These are phyloP conservation scores for Diaporthe humulicola DNA, from an alignment of 2,329 filamentous ascomycete species.

Conservation along the genomic window DNA sequence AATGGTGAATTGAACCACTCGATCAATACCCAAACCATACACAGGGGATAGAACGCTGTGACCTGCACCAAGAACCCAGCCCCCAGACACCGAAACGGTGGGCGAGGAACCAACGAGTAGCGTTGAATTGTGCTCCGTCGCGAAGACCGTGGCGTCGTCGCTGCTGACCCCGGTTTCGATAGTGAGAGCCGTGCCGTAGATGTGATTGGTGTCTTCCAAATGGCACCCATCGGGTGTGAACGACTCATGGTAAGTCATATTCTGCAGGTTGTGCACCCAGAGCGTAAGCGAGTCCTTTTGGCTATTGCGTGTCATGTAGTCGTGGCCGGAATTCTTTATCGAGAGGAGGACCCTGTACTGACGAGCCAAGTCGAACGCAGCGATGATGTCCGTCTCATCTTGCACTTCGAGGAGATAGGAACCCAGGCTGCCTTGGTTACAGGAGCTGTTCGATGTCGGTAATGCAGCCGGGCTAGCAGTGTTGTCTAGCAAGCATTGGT, in stretches of 20 bases:
- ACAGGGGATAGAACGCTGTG: conserved; percentile 12
- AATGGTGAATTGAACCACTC: conserved; percentile 51
- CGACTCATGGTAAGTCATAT: conserved; percentile 41
- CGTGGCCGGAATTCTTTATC: conserved; percentile 52
- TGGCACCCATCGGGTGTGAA: conserved; percentile 45
- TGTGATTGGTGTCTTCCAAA: conserved; percentile 31
- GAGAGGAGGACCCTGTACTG: conserved; percentile 44
- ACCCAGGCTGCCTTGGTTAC: conserved; percentile 47
- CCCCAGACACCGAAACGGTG: conserved; percentile 11
- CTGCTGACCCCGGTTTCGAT: conserved; percentile 48
- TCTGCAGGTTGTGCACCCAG: conserved; percentile 48
- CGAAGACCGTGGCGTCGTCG: conserved; percentile 46
- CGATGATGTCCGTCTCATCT: conserved; percentile 40
- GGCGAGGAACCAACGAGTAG: conserved; percentile 45
- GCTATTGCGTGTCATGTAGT: conserved; percentile 50
- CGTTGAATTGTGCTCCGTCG: conserved; percentile 44
- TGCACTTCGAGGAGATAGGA: conserved; percentile 44
- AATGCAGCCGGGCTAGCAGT: conserved; percentile 41
- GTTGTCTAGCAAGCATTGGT: conserved; percentile 48
- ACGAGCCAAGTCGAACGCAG: conserved; percentile 43
- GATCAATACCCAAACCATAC: conserved; percentile 17
- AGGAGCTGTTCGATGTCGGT: conserved; percentile 42
- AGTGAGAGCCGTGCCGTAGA: conserved; percentile 43
- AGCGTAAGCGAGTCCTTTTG: conserved; percentile 47
- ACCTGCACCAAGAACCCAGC: conserved; percentile 12